phyloP scores from a whole-genome alignment of 306 rosid genomes.

The Vigna radiata region DNA sequence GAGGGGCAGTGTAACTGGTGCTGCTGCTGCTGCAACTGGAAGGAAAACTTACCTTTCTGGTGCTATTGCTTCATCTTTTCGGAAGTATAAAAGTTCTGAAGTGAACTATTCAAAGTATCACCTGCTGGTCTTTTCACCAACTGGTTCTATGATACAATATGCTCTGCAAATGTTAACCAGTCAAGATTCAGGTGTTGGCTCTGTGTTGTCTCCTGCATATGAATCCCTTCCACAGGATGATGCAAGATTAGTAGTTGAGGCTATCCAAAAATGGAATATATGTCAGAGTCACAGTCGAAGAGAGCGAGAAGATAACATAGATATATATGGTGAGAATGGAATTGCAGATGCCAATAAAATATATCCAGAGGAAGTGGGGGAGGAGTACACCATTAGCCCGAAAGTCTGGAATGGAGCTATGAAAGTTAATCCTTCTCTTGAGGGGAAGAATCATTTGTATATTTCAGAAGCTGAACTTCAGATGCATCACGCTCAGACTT shows the following conservation, averaged over 20 bases:
- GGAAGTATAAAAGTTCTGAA: constrained; percentile 63
- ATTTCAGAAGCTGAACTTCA: constrained; percentile 97
- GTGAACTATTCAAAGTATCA: constrained; percentile 61
- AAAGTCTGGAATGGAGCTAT: constrained; percentile 52
- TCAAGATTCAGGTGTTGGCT: constrained; percentile 54
- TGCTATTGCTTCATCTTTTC: constrained; percentile 88
- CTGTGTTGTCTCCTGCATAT: constrained; percentile 58
- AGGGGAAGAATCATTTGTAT: constrained; percentile 76
- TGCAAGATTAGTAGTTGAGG: constrained; percentile 77
- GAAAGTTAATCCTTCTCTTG: constrained; percentile 57
- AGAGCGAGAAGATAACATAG: constrained; percentile 74
- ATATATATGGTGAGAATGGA: constrained; percentile 94
- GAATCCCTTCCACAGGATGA: constrained; percentile 69
- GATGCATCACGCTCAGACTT: constrained; percentile 71
- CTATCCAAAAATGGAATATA: constrained; percentile 92
- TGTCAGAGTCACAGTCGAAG: constrained; percentile 76
- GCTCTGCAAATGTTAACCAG: constrained; percentile 57
- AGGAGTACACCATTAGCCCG: constrained; percentile 50
- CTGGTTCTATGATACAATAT: constrained; percentile 87
- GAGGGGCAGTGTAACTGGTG: constrained; percentile 91
- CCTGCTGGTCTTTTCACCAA: constrained; percentile 84
- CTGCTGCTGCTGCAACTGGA: constrained; percentile 96
- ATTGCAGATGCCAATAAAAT: constrained; percentile 63
- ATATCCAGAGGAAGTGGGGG: constrained; percentile 65
- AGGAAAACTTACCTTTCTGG: constrained; percentile 66